A percentile compares a stretch with the other conserved stretches of the same genome.
phyloP scores from a whole-genome alignment of 257 asterid genomes.

The Dorcoceras hygrometricum region DNA sequence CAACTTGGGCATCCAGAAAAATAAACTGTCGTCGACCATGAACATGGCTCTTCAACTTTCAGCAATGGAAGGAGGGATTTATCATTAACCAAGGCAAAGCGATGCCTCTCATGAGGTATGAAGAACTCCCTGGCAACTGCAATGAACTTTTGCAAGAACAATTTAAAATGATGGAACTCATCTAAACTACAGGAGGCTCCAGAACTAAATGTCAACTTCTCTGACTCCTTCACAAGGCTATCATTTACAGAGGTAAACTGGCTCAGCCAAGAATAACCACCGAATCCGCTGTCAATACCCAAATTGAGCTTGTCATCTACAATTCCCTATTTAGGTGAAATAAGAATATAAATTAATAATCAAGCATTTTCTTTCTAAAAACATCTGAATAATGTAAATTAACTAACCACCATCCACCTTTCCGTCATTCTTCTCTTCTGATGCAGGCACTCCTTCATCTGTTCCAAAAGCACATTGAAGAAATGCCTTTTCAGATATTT shows the following conservation, averaged over 20 bases:
- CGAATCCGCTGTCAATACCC: constrained; percentile 40
- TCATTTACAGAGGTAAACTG: constrained; percentile 48
- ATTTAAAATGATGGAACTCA: constrained; percentile 56
- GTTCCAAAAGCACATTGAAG: constrained; percentile 30
- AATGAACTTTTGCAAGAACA: constrained; percentile 59
- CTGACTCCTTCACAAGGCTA: constrained; percentile 40
- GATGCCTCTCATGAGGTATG: constrained; percentile 75
- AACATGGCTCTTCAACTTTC: constrained; percentile 50
- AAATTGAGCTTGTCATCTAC: constrained; percentile 51
- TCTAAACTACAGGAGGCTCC: constrained; percentile 48
- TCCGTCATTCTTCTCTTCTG: constrained; percentile 49
- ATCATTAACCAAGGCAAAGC: constrained; percentile 65
- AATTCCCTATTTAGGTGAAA: constrained; percentile 39
- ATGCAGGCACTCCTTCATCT: constrained; percentile 45
- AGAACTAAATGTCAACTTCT: constrained; percentile 36
- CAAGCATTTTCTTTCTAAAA: constrained; percentile 22
- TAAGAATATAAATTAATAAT: constrained; percentile 24
- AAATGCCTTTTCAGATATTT: constrained; percentile 16
- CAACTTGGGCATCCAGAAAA: constrained; percentile 72
- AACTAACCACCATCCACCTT: constrained; percentile 77
- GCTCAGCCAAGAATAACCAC: constrained; percentile 40
- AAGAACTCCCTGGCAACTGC: constrained; percentile 59
- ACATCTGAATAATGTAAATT: constrained; percentile 31
- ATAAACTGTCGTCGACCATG: constrained; percentile 60
- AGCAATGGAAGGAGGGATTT: constrained; percentile 62